Evolutionary conservation across 305 asterid genomes (phyloP), one percentile per base, ranked within the genome.

Genomic region (Fraxinus angustifolia): DNA sequence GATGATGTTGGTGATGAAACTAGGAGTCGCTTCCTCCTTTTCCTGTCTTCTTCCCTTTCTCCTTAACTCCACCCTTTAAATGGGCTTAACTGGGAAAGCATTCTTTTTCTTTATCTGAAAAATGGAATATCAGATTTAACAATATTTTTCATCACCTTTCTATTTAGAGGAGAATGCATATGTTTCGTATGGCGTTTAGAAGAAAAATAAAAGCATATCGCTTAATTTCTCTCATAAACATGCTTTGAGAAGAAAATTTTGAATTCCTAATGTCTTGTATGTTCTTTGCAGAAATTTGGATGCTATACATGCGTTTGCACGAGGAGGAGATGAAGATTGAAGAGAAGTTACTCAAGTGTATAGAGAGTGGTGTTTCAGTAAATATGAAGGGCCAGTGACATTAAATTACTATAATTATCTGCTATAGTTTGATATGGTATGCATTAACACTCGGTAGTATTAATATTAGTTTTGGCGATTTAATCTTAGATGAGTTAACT

Each of bases 261-360:
- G 77, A 79, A 36, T 40, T 77, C 73, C 35, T 0, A 65, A 11
- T 67, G 34, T 67, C 73, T 76, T 35, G 3, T 80, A 40, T 84
- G 31, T 78, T 80, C 77, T 74, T 76, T 86, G 83, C 89, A 91
- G 97, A 85, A 85, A 90, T 87, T 60, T 93, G 91, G 97, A 92
- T 80, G 97, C 88, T 77, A 89, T 93, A 73, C 97, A 93, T 88
- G 87, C 87, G 75, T 93, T 88, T 86, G 97, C 97, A 77, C 90
- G 91, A 81, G 97, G 89, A 91, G 97, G 97, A 79, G 97, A 92
- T 82, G 91, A 87, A 50, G 92, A 88, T 91, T 82, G 91, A 87
- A 60, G 92, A 88, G 73, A 90, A 91, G 87, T 83, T 93, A 88
- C 88, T 89, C 21, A 91, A 89, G 82, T 92, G 97, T 89, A 86